Base-by-base conservation (phyloP, 73 alveolate species). In the Effrenium voratum region DNA sequence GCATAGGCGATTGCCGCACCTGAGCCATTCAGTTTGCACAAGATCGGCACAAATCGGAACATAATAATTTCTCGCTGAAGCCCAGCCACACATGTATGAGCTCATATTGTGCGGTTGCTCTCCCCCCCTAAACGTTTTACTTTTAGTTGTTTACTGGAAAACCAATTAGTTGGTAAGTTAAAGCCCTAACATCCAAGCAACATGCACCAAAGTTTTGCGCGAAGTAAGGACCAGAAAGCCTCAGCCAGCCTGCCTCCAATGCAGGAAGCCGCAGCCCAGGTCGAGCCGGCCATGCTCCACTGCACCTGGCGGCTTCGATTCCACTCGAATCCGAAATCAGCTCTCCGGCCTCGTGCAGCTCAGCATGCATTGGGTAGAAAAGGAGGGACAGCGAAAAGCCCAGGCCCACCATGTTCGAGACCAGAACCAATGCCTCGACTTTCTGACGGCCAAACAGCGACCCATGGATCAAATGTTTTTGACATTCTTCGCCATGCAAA, bases 1-100 rank as follows among this genome's bases (percentile, higher is more conserved):
- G 95, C 95, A 45, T 88, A 88, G 70, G 95, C 95, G 38, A 88
- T 88, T 34, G 95, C 95, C 2, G 95, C 95, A 28, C 95, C 95
- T 88, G 70, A 12, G 43, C n/a, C n/a, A n/a, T n/a, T n/a, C n/a
- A n/a, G n/a, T n/a, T n/a, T n/a, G n/a, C n/a, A n/a, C n/a, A n/a
- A n/a, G n/a, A n/a, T n/a, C n/a, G n/a, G n/a, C n/a, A n/a, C n/a
- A n/a, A n/a, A n/a, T n/a, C n/a, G n/a, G n/a, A n/a, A n/a, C n/a
- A n/a, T n/a, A n/a, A n/a, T n/a, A n/a, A n/a, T n/a, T n/a, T n/a
- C n/a, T n/a, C n/a, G n/a, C n/a, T n/a, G n/a, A n/a, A n/a, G n/a
- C n/a, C n/a, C n/a, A n/a, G n/a, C n/a, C n/a, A n/a, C n/a, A n/a
- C n/a, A n/a, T n/a, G n/a, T n/a, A n/a, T n/a, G n/a, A n/a, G n/a